A percentile compares a stretch with the other conserved stretches of the same genome.
Evolutionary conservation across 163 green algal genomes (phyloP).

Genomic region (Prototheca wickerhamii): DNA sequence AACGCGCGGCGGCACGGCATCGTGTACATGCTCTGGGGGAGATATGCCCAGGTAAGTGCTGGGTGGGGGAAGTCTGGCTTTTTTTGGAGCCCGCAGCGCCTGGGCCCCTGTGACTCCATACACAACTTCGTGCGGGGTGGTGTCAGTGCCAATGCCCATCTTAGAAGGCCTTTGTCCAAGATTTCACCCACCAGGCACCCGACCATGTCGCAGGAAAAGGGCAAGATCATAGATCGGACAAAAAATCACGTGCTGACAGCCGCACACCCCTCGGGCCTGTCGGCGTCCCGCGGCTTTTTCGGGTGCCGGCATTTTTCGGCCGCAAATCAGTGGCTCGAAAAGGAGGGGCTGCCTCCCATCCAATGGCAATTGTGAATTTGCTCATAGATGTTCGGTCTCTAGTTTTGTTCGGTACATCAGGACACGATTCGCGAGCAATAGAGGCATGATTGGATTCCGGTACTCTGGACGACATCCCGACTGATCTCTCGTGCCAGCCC

Average conservation of each 20-base stretch:
- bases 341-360: conserved; percentile 53
- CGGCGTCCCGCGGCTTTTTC: conserved; percentile 71
- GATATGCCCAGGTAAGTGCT: conserved; percentile 48
- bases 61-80: background rate
- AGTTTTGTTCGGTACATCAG: no score
- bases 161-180: no score
- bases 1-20: conserved; percentile 44
- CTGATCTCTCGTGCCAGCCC: no score
- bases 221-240: conserved; percentile 33
- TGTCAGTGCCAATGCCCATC: no score
- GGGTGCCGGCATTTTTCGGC: conserved; percentile 81
- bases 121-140: no score
- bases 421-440: no score
- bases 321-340: conserved; percentile 63
- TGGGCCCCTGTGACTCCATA: no score
- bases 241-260: conserved; percentile 63
- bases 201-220: conserved; percentile 52
- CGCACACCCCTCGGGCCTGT: conserved; percentile 68
- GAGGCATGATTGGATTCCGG: no score
- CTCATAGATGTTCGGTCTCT: no score
- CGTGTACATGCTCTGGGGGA: conserved; percentile 95
- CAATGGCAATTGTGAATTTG: conserved; percentile 58
- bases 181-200: no score
- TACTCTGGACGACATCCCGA: no score
- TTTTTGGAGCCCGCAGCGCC: no score